Evolutionary conservation across 805 yeast species (phyloP), one percentile per base, ranked within the genome.

Genomic region (Ogataea parapolymorpha): DNA sequence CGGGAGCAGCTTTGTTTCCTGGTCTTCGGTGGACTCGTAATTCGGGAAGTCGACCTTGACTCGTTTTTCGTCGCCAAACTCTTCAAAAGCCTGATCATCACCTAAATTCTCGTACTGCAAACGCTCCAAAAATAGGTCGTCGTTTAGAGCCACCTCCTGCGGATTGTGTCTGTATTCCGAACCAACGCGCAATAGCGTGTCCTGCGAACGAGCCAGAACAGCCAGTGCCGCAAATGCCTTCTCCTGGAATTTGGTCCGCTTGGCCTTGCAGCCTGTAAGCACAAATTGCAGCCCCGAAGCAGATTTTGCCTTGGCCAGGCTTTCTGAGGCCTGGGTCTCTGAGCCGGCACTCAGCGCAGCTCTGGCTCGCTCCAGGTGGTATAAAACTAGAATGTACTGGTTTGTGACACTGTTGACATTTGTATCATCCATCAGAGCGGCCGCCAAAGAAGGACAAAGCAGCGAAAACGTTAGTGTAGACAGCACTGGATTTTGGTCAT

Each of bases 181-280:
- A 2, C 29, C 36, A 14, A 40, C 36, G 24, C 50, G 44, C 5
- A 54, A 35, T 27, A 59, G 44, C 20, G 61, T 41, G 1, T 55
- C 58, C 16, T 64, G 56, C 36, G 77, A 70, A 41, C 77, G 74
- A 1, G 98, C 98, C 15, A 91, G 63, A 18, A 88, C 76, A 12
- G 90, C 74, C 45, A 91, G 72, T 28, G 87, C 79, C 0, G 96
- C 75, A 18, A 82, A 75, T n/a, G 81, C 77, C 25, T 69, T 72
- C 35, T 72, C 72, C 64, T 91, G 98, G 59, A 69, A 86, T 60
- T 85, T 85, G 4, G 98, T 91, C 56, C 93, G 72, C 58, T 80
- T 83, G 8, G 96, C 96, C 51, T 80, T 80, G 41, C 93, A 85
- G 50, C 98, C 98, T 1, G 97, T 85, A 33, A 91, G 65, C 0